A percentile compares a stretch with the other conserved stretches of the same genome.
Evolutionary conservation across 1,284 basidiomycete species (phyloP).

Genomic region (Ceratobasidium sp.): DNA sequence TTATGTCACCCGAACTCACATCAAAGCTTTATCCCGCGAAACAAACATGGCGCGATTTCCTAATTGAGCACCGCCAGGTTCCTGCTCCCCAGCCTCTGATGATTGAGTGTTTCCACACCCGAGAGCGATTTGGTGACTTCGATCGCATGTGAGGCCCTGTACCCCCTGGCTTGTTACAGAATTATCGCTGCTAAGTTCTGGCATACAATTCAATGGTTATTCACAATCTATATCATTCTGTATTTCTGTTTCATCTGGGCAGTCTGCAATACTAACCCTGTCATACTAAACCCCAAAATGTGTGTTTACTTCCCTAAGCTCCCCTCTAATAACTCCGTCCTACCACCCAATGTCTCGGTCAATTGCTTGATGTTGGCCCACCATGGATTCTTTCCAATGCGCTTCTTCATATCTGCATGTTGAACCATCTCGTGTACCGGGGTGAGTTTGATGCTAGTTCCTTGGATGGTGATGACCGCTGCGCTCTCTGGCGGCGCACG

Average conservation of each 20-base stretch:
- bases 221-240: neutral
- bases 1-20: neutral
- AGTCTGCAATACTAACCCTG: neutral
- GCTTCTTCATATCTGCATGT: slow-evolving; percentile 89
- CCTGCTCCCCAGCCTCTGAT: slow-evolving; percentile 6
- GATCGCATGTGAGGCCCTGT: no score
- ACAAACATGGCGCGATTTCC: slow-evolving; percentile 17
- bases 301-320: no score
- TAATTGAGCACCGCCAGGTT: slow-evolving; percentile 2
- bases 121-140: neutral
- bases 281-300: no score
- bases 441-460: slow-evolving; percentile 80
- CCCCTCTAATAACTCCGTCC: slow-evolving; percentile 25
- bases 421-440: slow-evolving; percentile 82
- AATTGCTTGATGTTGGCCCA: slow-evolving; percentile 76
- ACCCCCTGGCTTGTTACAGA: no score
- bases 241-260: neutral
- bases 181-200: no score
- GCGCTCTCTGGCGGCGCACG: slow-evolving; percentile 70
- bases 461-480: slow-evolving; percentile 90
- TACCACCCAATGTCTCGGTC: slow-evolving; percentile 67
- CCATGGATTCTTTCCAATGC: slow-evolving; percentile 82
- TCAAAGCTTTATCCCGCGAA: slow-evolving; percentile 1
- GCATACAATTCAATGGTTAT: neutral
- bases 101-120: neutral